phyloP scores from a whole-genome alignment of 371 early-diverging fungal genomes.

The Mucor lusitanicus region DNA sequence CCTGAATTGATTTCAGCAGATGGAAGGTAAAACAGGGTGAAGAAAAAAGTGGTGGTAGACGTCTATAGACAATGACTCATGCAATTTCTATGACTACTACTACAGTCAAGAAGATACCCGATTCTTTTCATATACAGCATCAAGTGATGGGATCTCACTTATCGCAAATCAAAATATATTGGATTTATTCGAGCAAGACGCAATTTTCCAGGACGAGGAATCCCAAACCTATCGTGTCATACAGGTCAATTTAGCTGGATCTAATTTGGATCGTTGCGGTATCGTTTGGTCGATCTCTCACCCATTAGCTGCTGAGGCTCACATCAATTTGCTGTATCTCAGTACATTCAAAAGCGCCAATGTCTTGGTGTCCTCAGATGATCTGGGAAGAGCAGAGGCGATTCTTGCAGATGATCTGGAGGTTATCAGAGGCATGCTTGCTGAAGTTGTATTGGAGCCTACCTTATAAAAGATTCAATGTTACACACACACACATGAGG shows the following conservation, averaged over 20 bases:
- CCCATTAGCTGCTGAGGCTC: slow-evolving; percentile 59
- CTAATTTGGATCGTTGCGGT: slow-evolving; percentile 66
- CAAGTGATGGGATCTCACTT: slow-evolving; percentile 72
- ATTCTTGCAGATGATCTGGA: slow-evolving; percentile 36
- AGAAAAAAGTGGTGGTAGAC: not conserved
- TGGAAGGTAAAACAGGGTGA: slow-evolving; percentile 14
- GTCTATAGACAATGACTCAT: not conserved
- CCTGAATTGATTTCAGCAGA: slow-evolving; percentile 39
- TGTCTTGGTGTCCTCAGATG: slow-evolving; percentile 56
- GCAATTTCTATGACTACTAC: not conserved
- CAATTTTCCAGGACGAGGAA: slow-evolving; percentile 58
- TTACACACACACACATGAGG: not conserved
- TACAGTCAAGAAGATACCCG: slow-evolving; percentile 30
- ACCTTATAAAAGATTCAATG: slow-evolving; percentile 7
- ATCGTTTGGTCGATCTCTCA: slow-evolving; percentile 78
- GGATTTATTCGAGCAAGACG: slow-evolving; percentile 61
- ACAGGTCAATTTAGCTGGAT: slow-evolving; percentile 71
- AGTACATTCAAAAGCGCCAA: slow-evolving; percentile 76
- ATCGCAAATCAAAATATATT: slow-evolving; percentile 66
- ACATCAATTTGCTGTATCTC: slow-evolving; percentile 70
- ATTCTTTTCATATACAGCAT: slow-evolving; percentile 76
- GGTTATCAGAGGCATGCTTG: slow-evolving; percentile 35
- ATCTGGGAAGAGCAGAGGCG: slow-evolving; percentile 40
- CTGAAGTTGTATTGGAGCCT: slow-evolving; percentile 38
- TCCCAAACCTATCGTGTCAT: slow-evolving; percentile 65